Base-by-base conservation (phyloP, 805 yeast genomes). In the Kuraishia piskuri region DNA sequence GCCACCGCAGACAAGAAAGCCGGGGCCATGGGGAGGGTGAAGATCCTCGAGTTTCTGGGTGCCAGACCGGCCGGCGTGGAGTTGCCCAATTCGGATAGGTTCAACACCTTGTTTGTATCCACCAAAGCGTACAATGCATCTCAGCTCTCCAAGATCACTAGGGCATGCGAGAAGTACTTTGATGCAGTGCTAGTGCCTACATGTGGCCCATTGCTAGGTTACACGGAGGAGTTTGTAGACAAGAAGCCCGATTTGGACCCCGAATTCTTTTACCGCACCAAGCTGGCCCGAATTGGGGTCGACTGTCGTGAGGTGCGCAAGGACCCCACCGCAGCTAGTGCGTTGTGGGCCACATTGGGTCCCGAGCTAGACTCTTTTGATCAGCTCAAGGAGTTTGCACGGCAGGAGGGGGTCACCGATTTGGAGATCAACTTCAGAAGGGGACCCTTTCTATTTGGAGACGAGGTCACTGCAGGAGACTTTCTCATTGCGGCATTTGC, bases 1-100 rank as follows among this genome's bases (percentile, higher is more conserved):
- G 24, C 23, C 17, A 22, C 37, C 17, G 48, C 22, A 9, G 52
- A 25, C 7, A 50, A 22, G 19, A 6, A n/a, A 3, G 17, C 7
- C 3, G 31, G 36, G n/a, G 48, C 44, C 21, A 50, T 50, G 52
- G 52, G 48, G 14, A 50, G 52, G 44, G 22, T 25, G 17, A 46
- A 44, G 7, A 50, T 50, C 31, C 37, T 40, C 10, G 48, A 50
- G 19, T 45, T 24, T 19, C 37, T 50, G 9, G 44, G 36, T n/a
- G 8, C 40, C 8, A 6, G 14, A 31, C 40, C 40, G 12, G n/a
- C 14, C n/a, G 25, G 44, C 22, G 37, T 44, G 21, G 45, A 36
- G 10, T 23, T 31, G 14, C 23, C 23, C n/a, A 45, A 45, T 21
- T 3, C 4, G 24, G 24, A 12, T n/a, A 6, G 14, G 6, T 45